Conservation (phyloP, 2,329 filamentous ascomycete species). For the Nectriaceae sp. region DNA sequence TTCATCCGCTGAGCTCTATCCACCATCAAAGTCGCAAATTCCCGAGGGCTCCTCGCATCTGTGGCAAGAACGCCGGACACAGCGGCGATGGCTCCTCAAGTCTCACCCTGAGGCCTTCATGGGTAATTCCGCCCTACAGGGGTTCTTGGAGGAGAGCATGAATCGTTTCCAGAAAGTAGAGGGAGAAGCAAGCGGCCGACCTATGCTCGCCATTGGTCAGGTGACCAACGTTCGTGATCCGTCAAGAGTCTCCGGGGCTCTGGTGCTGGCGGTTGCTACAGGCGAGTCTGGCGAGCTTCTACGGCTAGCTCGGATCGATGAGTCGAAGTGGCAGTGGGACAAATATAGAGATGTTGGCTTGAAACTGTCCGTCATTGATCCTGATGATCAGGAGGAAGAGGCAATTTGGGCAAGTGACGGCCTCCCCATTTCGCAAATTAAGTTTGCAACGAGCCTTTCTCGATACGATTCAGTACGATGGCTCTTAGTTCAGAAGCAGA, state of each 20-base stretch:
- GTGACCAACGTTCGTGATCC: constrained; percentile 44
- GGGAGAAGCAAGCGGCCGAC: constrained; percentile 19
- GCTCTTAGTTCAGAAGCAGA: constrained; percentile 56
- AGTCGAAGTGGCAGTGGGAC: constrained; percentile 58
- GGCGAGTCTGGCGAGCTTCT: constrained; percentile 62
- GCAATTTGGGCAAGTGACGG: constrained; percentile 56
- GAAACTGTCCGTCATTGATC: constrained; percentile 45
- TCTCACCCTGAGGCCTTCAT: constrained; percentile 52
- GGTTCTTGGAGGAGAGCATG: constrained; percentile 40
- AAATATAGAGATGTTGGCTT: constrained; percentile 47
- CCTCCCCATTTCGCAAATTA: constrained; percentile 52
- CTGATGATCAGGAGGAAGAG: constrained; percentile 46
- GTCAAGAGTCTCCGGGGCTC: constrained; percentile 26
- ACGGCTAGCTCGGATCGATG: constrained; percentile 52
- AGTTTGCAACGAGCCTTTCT: constrained; percentile 45
- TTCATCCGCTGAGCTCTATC: constrained; percentile 36
- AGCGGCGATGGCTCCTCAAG: constrained; percentile 53
- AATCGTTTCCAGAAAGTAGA: constrained; percentile 31
- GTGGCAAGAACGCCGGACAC: constrained; percentile 35
- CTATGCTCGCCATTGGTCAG: constrained; percentile 58
- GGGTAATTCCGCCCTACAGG: constrained; percentile 35
- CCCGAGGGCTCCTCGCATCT: constrained; percentile 26
- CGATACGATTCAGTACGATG: constrained; percentile 46
- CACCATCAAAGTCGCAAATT: constrained; percentile 30
- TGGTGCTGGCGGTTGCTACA: constrained; percentile 48